phyloP scores from a whole-genome alignment of 2,329 filamentous ascomycete genomes.

The Penicillium sp. region DNA sequence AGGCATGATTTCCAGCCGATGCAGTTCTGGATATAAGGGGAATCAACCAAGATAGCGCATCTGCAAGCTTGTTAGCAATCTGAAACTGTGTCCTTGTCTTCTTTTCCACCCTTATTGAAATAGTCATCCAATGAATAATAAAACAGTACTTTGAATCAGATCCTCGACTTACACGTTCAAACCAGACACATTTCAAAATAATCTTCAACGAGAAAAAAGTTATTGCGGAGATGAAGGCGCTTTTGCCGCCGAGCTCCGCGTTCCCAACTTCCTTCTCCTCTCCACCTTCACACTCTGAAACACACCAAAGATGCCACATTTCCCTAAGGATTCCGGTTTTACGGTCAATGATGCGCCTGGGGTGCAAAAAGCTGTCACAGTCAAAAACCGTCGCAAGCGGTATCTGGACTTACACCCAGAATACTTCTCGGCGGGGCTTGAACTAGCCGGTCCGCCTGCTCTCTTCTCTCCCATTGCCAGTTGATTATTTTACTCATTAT shows the following conservation, averaged over 20 bases:
- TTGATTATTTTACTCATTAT: conserved; percentile 10
- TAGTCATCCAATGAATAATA: neutral
- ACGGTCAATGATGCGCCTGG: conserved; percentile 14
- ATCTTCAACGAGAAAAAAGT: conserved; percentile 10
- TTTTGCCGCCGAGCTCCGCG: conserved; percentile 34
- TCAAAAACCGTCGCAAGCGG: conserved; percentile 74
- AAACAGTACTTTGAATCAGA: neutral
- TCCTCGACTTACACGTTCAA: conserved; percentile 23
- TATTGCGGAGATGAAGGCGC: conserved; percentile 16
- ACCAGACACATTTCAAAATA: conserved; percentile 15
- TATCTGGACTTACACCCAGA: conserved; percentile 71
- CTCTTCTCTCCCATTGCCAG: conserved; percentile 26
- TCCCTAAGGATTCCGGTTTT: conserved; percentile 36
- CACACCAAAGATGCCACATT: conserved; percentile 36
- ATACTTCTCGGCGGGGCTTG: conserved; percentile 67
- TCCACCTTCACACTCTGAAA: conserved; percentile 13
- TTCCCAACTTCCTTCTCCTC: conserved; percentile 20
- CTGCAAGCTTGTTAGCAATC: conserved; percentile 11
- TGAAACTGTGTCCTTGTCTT: conserved; percentile 9
- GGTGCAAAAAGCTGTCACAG: conserved; percentile 47
- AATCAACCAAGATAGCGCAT: conserved; percentile 8
- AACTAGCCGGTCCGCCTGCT: conserved; percentile 57
- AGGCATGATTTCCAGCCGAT: conserved; percentile 28
- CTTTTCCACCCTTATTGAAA: neutral
- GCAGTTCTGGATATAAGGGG: conserved; percentile 6